Percentiles rank a stretch among this genome's conserved stretches.
Evolutionary conservation across 2,329 filamentous ascomycete species (phyloP).

Genomic region (Penicillium sp.): DNA sequence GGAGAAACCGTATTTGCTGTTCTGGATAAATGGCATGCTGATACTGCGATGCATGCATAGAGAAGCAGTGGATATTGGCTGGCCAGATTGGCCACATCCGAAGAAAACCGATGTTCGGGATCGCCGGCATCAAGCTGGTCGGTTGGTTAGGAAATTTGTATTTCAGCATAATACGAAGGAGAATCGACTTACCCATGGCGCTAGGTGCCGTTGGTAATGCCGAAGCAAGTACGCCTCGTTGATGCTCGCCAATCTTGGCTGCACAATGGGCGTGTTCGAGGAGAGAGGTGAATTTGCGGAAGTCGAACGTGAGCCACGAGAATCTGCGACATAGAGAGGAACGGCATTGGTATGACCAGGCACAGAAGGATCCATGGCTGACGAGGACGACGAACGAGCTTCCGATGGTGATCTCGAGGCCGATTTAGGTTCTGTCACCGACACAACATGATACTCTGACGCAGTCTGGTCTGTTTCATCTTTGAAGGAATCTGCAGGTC

Average conservation of each 20-base stretch:
- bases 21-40: constrained; percentile 39
- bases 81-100: constrained; percentile 36
- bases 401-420: constrained; percentile 29
- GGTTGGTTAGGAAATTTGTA: constrained; percentile 14
- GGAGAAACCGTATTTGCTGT: constrained; percentile 34
- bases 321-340: constrained; percentile 18
- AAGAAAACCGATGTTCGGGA: constrained; percentile 35
- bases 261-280: constrained; percentile 23
- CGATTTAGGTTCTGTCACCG: constrained; percentile 20
- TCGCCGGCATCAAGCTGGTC: constrained; percentile 39
- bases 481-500: constrained; percentile 36
- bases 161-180: background rate
- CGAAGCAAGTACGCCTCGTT: constrained; percentile 40
- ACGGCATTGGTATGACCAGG: constrained; percentile 16
- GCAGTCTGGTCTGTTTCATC: constrained; percentile 42
- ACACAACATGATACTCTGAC: constrained; percentile 38
- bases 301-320: constrained; percentile 19
- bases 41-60: constrained; percentile 39
- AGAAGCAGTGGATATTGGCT: constrained; percentile 35
- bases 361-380: constrained; percentile 27
- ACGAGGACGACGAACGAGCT: constrained; percentile 30
- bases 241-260: constrained; percentile 31
- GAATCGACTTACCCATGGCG: constrained; percentile 33
- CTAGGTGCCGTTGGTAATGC: constrained; percentile 38
- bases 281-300: constrained; percentile 25